These are phyloP conservation scores for Penicillium soppii DNA, from an alignment of 495 filamentous ascomycete genomes.

Conservation along the genomic window DNA sequence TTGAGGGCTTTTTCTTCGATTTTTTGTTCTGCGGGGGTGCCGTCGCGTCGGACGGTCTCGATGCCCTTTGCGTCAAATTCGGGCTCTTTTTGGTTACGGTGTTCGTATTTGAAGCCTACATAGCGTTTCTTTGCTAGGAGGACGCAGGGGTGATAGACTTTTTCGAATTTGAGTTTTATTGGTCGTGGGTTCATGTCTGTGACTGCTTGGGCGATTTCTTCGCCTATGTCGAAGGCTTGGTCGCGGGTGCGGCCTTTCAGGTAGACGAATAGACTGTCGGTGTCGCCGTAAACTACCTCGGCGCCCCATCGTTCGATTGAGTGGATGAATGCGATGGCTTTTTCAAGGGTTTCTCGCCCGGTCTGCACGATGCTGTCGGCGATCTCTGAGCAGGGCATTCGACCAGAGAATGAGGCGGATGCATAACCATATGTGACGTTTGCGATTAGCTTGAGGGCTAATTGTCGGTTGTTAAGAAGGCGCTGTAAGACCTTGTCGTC, in stretches of 20 bases:
- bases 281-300: slow-evolving; percentile 97
- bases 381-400: slow-evolving; percentile 98
- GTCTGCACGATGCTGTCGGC: slow-evolving; percentile 98
- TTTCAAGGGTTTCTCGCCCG: slow-evolving; percentile 89
- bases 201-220: slow-evolving; percentile 86
- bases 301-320: slow-evolving; percentile 83
- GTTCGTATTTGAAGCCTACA: slow-evolving; percentile 96
- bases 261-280: slow-evolving; percentile 92
- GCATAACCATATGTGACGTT: slow-evolving; percentile 99
- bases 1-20: slow-evolving; percentile 94
- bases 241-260: slow-evolving; percentile 82
- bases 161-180: slow-evolving; percentile 96
- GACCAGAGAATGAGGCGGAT: slow-evolving; percentile 89
- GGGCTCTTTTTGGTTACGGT: slow-evolving; percentile 69
- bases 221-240: slow-evolving; percentile 88
- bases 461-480: slow-evolving; percentile 88
- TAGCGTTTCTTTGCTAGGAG: slow-evolving; percentile 97
- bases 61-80: slow-evolving; percentile 98
- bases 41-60: slow-evolving; percentile 92
- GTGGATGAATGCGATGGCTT: slow-evolving; percentile 90
- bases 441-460: slow-evolving; percentile 94
- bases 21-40: slow-evolving; percentile 93
- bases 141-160: slow-evolving; percentile 93
- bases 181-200: slow-evolving; percentile 90
- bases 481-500: slow-evolving; percentile 84